Conservation (phyloP, 305 asterid genomes). For the Solanum hybrid region DNA sequence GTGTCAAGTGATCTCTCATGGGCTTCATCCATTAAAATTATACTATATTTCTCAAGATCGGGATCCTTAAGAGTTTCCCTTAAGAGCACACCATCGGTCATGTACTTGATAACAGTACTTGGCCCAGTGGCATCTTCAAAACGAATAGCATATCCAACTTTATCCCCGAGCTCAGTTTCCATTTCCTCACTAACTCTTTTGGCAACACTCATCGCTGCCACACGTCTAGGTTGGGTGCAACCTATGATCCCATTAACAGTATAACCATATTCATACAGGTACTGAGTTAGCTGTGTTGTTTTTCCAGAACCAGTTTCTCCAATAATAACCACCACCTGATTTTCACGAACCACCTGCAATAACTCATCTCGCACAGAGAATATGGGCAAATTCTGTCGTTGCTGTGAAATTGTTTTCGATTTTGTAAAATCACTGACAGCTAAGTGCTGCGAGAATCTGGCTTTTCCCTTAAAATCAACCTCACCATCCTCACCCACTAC, state of each 20-base stretch:
- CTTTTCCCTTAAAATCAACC: constrained; percentile 78
- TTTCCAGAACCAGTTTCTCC: constrained; percentile 32
- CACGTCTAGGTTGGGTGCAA: constrained; percentile 87
- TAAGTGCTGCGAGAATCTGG: constrained; percentile 72
- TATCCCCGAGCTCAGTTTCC: constrained; percentile 58
- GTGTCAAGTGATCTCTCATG: constrained; percentile 87
- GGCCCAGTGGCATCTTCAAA: constrained; percentile 69
- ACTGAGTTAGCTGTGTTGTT: constrained; percentile 82
- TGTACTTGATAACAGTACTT: constrained; percentile 69
- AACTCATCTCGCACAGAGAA: constrained; percentile 80
- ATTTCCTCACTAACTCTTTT: constrained; percentile 78
- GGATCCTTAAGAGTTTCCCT: constrained; percentile 84
- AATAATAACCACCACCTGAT: constrained; percentile 82
- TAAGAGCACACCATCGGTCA: constrained; percentile 97
- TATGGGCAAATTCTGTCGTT: constrained; percentile 78
- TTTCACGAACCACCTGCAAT: constrained; percentile 83
- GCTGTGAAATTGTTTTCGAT: constrained; percentile 62
- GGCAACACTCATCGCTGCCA: constrained; percentile 79
- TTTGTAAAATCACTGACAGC: constrained; percentile 67
- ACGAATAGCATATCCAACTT: constrained; percentile 71
- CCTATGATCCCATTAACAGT: constrained; percentile 56
- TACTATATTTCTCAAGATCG: constrained; percentile 77
- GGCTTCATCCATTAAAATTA: constrained; percentile 94
- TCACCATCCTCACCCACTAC: constrained; percentile 85
- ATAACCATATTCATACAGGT: constrained; percentile 58